Conservation (phyloP, 768 basidiomycete species). For the Mycena rosella region DNA sequence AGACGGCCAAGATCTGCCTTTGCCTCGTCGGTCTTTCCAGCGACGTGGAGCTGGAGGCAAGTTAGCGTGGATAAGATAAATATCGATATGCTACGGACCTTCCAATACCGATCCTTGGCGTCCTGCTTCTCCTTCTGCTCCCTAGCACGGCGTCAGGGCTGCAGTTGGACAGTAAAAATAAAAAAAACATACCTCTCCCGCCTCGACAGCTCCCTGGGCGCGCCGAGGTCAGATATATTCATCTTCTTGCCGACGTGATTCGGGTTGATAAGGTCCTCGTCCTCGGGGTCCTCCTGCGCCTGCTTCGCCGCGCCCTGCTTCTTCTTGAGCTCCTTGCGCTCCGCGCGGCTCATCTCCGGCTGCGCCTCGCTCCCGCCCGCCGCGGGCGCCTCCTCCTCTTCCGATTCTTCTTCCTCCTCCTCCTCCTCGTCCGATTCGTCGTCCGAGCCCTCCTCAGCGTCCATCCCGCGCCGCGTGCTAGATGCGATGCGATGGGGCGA, state of each 20-base stretch:
- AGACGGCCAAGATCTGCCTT: slow-evolving; percentile 90
- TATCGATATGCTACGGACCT: slow-evolving; percentile 59
- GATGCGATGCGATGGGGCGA: too few species aligned
- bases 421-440: slow-evolving; percentile 53
- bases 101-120: slow-evolving; percentile 89
- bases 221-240: slow-evolving; percentile 80
- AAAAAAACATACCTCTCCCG: slow-evolving; percentile 67
- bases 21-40: slow-evolving; percentile 93
- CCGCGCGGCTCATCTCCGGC: slow-evolving; percentile 75
- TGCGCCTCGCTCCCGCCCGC: slow-evolving; percentile 44
- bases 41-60: slow-evolving; percentile 67
- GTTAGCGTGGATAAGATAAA: not conserved
- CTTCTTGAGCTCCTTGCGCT: slow-evolving; percentile 88
- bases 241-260: slow-evolving; percentile 82
- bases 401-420: slow-evolving; percentile 51
- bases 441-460: slow-evolving; percentile 51
- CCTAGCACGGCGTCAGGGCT: slow-evolving; percentile 52
- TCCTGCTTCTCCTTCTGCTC: slow-evolving; percentile 95
- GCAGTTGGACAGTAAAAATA: not conserved
- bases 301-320: slow-evolving; percentile 70
- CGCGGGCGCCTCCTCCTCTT: slow-evolving; percentile 50
- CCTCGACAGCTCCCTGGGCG: slow-evolving; percentile 71
- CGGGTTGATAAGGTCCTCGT: slow-evolving; percentile 81
- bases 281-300: slow-evolving; percentile 59
- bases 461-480: slow-evolving; percentile 42